Base-by-base conservation (phyloP, 345 rosid genomes). In the Lepidium didymum region DNA sequence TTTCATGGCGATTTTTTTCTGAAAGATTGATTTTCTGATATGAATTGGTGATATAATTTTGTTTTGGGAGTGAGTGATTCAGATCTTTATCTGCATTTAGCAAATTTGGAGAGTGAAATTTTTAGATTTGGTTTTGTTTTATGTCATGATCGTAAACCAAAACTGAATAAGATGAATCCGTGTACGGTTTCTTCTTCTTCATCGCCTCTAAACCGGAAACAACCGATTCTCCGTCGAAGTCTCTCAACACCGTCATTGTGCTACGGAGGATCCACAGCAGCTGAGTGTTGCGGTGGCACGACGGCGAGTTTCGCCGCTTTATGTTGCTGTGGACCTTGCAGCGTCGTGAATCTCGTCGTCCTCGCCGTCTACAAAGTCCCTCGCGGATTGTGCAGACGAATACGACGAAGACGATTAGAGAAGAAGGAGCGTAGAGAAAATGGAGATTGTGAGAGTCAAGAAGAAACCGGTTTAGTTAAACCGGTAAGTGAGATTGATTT, bases 221-320 rank as follows among this genome's bases (percentile, higher is more conserved):
- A 59, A 31, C 36, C 50, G 63, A 34, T 10, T 38, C 69, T 68
- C 34, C 44, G 60, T 5, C 65, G 46, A 25, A 73, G 64, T 44
- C 10, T 40, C 3, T 68, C 71, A 1, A 37, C 66, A 29, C 54
- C 38, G 23, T 27, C 66, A 8, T 2, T 56, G 0, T 55, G 66
- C 43, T 9, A 49, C 12, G 58, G 75, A 29, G 72, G 68, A 74
- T 25, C 70, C 35, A 56, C 61, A 4, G 63, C 59, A 47, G 78
- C 62, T 11, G 70, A 75, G 75, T 62, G 34, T 60, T 21, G 92
- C 74, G 63, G 96, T 0, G 90, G 83, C 2, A 78, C 86, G n/a
- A 70, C 90, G 10, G 96, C 90, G 29, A 82, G 79, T 64, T 82
- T 85, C 56, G 87, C 88, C 21, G 96, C 85, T 1, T 45, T 89